Percentiles rank a stretch among this genome's conserved stretches.
Evolutionary conservation across 306 rosid genomes (phyloP).

Genomic region (Hippophae tibetana): DNA sequence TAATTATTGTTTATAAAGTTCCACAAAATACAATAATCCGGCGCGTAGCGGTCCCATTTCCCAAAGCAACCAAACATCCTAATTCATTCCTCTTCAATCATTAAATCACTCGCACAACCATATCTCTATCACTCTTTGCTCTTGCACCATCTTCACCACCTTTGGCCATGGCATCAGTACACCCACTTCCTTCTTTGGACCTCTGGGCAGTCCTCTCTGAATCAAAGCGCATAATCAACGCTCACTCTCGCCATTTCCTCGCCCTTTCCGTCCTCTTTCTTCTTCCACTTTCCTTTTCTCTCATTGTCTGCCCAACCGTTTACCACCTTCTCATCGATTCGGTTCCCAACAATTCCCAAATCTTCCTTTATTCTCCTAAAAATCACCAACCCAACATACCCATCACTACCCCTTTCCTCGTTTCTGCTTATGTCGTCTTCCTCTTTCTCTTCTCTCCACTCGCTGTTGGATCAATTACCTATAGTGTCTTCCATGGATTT

Average conservation of each 20-base stretch:
- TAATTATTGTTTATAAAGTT: too few species aligned
- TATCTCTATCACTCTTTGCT: too few species aligned
- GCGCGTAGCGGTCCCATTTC: too few species aligned
- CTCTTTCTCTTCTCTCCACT: slow-evolving; percentile 19
- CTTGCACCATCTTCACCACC: background rate
- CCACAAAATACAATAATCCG: too few species aligned
- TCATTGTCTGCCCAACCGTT: slow-evolving; percentile 30
- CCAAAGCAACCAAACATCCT: too few species aligned
- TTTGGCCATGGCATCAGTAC: slow-evolving; percentile 16
- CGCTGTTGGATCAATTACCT: slow-evolving; percentile 45
- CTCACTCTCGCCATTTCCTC: slow-evolving; percentile 46
- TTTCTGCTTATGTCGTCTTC: slow-evolving; percentile 20
- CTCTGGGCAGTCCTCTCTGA: slow-evolving; percentile 23
- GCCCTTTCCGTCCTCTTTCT: slow-evolving; percentile 53
- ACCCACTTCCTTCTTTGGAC: slow-evolving; percentile 15
- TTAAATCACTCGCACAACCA: too few species aligned
- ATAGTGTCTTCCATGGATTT: slow-evolving; percentile 41
- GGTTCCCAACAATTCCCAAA: slow-evolving; percentile 3
- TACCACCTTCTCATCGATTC: slow-evolving; percentile 24
- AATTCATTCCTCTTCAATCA: too few species aligned
- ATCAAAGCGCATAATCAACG: slow-evolving; percentile 35
- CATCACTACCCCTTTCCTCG: slow-evolving; percentile 3
- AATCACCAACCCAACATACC: background rate
- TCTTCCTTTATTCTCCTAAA: slow-evolving; percentile 1
- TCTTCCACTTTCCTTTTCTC: slow-evolving; percentile 42